Conservation (phyloP, 805 yeast genomes). For the Kodamaea sagamina region DNA sequence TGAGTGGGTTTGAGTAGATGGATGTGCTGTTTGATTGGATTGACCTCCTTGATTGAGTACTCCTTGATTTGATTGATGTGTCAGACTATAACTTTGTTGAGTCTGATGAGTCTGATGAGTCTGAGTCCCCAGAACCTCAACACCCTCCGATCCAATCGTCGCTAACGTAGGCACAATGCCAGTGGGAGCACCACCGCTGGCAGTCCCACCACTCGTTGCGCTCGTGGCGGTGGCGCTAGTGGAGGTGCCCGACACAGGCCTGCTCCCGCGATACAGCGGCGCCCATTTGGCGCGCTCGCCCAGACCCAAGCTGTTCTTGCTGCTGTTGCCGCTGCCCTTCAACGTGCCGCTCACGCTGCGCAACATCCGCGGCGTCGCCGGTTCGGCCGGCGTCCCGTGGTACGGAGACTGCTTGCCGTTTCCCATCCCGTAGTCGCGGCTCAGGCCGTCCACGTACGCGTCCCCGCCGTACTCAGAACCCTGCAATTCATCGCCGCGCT, state of each 20-base stretch:
- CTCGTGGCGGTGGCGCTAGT: background rate
- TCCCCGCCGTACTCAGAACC: background rate
- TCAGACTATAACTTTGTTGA: no score
- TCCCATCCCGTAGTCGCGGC: background rate
- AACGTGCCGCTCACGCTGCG: constrained; percentile 53
- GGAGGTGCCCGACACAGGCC: background rate
- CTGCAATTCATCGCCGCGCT: background rate
- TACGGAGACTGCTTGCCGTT: constrained; percentile 4
- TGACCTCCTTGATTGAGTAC: background rate
- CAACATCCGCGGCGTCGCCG: constrained; percentile 72
- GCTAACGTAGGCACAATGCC: constrained; percentile 1
- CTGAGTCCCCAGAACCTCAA: background rate
- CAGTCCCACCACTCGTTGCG: background rate
- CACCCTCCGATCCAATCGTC: background rate
- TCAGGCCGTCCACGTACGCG: background rate
- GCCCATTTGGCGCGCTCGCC: constrained; percentile 2
- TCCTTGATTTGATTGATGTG: background rate
- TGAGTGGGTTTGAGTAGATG: background rate
- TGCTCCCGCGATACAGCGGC: constrained; percentile 1
- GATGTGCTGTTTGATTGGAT: background rate
- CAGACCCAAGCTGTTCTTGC: background rate
- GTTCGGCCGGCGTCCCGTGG: constrained; percentile 30
- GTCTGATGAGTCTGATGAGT: background rate
- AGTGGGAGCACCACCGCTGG: background rate
- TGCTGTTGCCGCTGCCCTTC: constrained; percentile 3